Evolutionary conservation across 2,329 filamentous ascomycete genomes (phyloP).

Genomic region (Penicillium brasilianum): DNA sequence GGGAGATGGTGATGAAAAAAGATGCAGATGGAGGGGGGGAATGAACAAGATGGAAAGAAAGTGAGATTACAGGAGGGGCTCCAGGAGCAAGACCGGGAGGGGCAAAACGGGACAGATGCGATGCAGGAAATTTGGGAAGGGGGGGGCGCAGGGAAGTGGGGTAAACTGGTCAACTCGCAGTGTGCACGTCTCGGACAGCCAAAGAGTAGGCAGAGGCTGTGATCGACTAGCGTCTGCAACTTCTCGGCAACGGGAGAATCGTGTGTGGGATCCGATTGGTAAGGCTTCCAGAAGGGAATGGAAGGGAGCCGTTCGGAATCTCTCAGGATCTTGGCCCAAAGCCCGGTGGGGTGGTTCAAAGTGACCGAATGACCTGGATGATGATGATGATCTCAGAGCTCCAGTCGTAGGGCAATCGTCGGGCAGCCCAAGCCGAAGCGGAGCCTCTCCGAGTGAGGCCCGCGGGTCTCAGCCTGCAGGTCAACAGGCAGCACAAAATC

Average conservation of each 20-base stretch:
- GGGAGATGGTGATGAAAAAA: neutral
- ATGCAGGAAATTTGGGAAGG: conserved; percentile 29
- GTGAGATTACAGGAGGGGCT: conserved; percentile 5
- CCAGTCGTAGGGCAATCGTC: conserved; percentile 12
- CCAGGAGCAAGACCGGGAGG: conserved; percentile 8
- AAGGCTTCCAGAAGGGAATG: conserved; percentile 23
- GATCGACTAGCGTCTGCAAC: conserved; percentile 25
- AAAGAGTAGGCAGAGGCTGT: conserved; percentile 21
- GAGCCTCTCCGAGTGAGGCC: conserved; percentile 9
- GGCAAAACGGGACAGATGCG: conserved; percentile 13
- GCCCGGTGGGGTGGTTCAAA: no score
- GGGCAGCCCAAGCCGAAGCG: conserved; percentile 18
- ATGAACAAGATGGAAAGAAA: neutral
- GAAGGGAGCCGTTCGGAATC: conserved; percentile 6
- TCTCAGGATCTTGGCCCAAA: neutral
- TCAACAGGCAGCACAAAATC: conserved; percentile 13
- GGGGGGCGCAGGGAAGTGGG: conserved; percentile 26
- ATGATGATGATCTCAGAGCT: conserved; percentile 8
- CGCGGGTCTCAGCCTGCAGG: conserved; percentile 15
- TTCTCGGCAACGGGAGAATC: neutral
- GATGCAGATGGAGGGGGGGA: neutral
- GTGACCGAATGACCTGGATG: conserved; percentile 12
- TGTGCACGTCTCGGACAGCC: neutral
- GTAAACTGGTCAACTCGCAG: neutral
- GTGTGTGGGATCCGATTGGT: conserved; percentile 27